Evolutionary conservation across 2,329 filamentous ascomycete genomes (phyloP), one percentile per base, ranked within the genome.

Genomic region (Cytospora piceae): DNA sequence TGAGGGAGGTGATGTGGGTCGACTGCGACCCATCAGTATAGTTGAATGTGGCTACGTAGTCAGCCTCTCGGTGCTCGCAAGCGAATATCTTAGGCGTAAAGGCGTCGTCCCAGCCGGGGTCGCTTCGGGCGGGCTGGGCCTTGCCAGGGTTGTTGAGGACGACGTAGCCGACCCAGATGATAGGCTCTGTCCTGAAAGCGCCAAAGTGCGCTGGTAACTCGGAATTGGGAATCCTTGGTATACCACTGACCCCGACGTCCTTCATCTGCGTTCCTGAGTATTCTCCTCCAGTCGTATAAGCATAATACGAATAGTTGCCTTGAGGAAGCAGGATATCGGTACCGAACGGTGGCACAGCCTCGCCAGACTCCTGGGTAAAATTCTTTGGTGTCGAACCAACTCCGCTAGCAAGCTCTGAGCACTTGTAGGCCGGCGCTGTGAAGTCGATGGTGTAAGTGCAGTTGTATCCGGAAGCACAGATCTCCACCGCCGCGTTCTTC

Each of bases 401-500:
- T 8, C 74, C 75, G 34, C 70, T 74, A 6, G 74, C 74, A 5
- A 76, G 31, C 57, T 77, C 72, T 1, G 70, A 67, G 68, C 79
- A 81, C 63, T 78, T 76, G 71, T 80, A 80, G 1, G 76, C 78
- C 0, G 79, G 78, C 0, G 70, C 79, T 14, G 70, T 71, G 56
- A 80, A 80, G 2, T 73, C 70, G 57, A 79, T 69, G 1, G 65
- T 70, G 67, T 77, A 80, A 5, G 74, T 76, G 67, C 78, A 81
- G 58, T 80, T 79, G 73, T 75, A 80, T 7, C 77, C 75, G 0
- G 67, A 56, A 20, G 76, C 74, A 60, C 77, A 78, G 0, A 78
- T 76, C 32, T 75, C 71, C 27, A 74, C 69, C 12, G 77, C 74
- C 9, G 75, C 77, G 42, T 73, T 71, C 6, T 70, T 72, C 66